phyloP scores from a whole-genome alignment of 768 basidiomycete genomes.

The Rhizopogon roseolus region DNA sequence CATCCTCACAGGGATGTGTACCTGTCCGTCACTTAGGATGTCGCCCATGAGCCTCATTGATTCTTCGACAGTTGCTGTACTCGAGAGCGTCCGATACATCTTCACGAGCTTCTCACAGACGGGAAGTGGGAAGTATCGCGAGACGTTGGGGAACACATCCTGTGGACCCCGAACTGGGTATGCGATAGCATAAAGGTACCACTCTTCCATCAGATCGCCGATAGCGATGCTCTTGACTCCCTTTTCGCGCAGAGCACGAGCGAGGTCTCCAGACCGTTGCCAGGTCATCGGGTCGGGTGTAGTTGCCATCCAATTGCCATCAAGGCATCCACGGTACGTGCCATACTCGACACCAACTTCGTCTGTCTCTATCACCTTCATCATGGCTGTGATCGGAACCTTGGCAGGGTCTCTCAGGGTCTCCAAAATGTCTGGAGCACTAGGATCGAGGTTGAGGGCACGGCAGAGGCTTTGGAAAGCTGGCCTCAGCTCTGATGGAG shows the following conservation, averaged over 20 bases:
- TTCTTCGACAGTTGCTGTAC: conserved; percentile 39
- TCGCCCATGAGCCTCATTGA: conserved; percentile 48
- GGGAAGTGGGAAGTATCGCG: conserved; percentile 53
- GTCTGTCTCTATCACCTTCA: conserved; percentile 55
- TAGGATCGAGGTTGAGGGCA: conserved; percentile 51
- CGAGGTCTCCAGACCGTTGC: conserved; percentile 61
- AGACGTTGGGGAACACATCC: conserved; percentile 55
- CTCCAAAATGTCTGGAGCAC: conserved; percentile 41
- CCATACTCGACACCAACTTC: conserved; percentile 45
- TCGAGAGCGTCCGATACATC: conserved; percentile 37
- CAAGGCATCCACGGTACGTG: conserved; percentile 66
- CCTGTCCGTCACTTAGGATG: conserved; percentile 57
- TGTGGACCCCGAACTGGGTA: conserved; percentile 45
- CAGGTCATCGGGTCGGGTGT: conserved; percentile 59
- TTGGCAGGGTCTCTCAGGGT: conserved; percentile 44
- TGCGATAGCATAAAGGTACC: conserved; percentile 73
- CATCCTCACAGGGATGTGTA: conserved; percentile 62
- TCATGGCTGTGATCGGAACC: conserved; percentile 47
- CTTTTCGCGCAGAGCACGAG: conserved; percentile 44
- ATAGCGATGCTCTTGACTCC: conserved; percentile 59
- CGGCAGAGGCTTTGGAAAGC: conserved; percentile 64
- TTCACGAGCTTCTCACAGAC: conserved; percentile 42
- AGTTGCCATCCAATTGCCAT: conserved; percentile 52
- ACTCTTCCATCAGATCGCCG: conserved; percentile 72
- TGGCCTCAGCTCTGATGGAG: conserved; percentile 48